Conservation (phyloP, 1,284 basidiomycete genomes). For the Chalciporus sp. region DNA sequence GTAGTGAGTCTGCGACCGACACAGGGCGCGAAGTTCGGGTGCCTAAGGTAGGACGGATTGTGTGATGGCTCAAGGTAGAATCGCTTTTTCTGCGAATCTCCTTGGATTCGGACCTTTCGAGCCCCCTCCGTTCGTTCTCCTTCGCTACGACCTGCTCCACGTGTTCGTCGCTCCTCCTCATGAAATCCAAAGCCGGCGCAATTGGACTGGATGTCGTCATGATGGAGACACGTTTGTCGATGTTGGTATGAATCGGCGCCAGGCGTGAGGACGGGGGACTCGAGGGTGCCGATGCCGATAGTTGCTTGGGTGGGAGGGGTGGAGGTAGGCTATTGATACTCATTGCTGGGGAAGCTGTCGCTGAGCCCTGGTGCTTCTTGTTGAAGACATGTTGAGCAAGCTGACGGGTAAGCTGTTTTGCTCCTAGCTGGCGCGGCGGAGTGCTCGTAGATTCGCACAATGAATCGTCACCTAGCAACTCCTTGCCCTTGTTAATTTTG, state of each 20-base stretch:
- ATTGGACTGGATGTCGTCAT: slow-evolving; percentile 38
- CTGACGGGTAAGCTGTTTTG: slow-evolving; percentile 39
- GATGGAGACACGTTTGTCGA: slow-evolving; percentile 34
- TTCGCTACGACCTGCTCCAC: slow-evolving; percentile 22
- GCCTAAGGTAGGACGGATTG: slow-evolving; percentile 58
- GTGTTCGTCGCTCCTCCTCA: slow-evolving; percentile 34
- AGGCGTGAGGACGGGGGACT: slow-evolving; percentile 16
- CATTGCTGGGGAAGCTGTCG: slow-evolving; percentile 32
- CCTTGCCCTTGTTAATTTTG: slow-evolving; percentile 34
- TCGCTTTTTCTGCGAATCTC: slow-evolving; percentile 75
- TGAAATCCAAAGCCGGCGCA: slow-evolving; percentile 36
- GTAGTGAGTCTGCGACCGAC: slow-evolving; percentile 72
- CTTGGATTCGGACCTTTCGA: slow-evolving; percentile 56
- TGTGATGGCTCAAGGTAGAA: slow-evolving; percentile 71
- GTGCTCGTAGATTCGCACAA: slow-evolving; percentile 26
- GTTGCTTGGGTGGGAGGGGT: slow-evolving; percentile 41
- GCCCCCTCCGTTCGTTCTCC: slow-evolving; percentile 33
- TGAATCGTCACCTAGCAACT: slow-evolving; percentile 25
- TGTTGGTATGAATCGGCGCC: slow-evolving; percentile 27
- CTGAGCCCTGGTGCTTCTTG: slow-evolving; percentile 31
- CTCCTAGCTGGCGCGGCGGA: slow-evolving; percentile 27
- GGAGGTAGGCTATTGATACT: slow-evolving; percentile 31
- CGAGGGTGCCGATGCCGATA: slow-evolving; percentile 6
- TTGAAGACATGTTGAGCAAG: slow-evolving; percentile 47
- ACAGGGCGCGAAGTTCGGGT: slow-evolving; percentile 65